These are phyloP conservation scores for Magnolia sinica DNA, from an alignment of 164 flowering plant genomes.

Conservation along the genomic window DNA sequence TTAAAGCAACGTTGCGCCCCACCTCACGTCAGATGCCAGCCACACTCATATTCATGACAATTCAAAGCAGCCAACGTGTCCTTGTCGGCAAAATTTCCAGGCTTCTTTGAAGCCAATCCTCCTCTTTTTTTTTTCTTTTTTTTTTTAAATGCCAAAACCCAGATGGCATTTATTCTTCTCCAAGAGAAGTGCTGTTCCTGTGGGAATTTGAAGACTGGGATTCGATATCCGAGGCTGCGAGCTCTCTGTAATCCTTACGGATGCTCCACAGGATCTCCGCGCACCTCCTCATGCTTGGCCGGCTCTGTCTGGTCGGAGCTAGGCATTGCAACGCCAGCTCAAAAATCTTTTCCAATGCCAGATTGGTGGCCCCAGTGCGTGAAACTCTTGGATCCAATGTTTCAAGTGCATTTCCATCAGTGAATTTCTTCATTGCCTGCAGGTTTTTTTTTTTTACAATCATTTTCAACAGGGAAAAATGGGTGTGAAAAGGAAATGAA, in stretches of 20 bases:
- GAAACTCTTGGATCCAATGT: constrained; percentile 70
- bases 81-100: not conserved
- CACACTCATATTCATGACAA: too few species aligned
- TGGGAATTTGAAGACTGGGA: constrained; percentile 39
- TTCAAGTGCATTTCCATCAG: constrained; percentile 56
- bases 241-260: constrained; percentile 76
- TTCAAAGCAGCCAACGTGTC: not conserved
- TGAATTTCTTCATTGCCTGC: constrained; percentile 82
- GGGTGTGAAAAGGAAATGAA: too few species aligned
- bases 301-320: constrained; percentile 57
- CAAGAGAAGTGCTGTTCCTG: constrained; percentile 21
- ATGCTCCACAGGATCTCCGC: constrained; percentile 86
- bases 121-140: not conserved
- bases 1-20: too few species aligned
- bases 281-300: constrained; percentile 84
- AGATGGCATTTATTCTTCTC: constrained; percentile 21
- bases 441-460: not conserved
- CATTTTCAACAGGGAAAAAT: too few species aligned
- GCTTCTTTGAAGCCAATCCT: not conserved
- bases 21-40: too few species aligned
- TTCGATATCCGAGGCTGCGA: constrained; percentile 31
- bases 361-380: constrained; percentile 35
- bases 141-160: too few species aligned
- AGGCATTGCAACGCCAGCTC: constrained; percentile 80
- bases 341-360: constrained; percentile 58